Conservation (phyloP, 441 rosid species). For the Gossypium gossypioides region DNA sequence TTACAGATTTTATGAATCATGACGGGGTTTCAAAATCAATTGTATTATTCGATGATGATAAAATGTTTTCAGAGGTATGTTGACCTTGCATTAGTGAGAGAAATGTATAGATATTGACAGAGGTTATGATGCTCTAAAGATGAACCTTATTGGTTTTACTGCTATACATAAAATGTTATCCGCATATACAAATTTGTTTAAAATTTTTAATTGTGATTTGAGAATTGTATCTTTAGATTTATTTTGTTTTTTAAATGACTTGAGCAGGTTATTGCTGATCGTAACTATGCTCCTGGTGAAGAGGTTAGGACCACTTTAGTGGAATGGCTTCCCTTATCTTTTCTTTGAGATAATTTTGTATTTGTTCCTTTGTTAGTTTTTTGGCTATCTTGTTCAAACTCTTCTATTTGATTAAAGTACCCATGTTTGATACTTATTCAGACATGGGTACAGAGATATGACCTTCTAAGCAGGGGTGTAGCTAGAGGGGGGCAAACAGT, state of each 20-base stretch:
- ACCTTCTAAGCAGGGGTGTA: neutral
- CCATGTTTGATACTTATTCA: neutral
- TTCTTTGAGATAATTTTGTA: neutral
- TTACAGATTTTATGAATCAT: conserved; percentile 87
- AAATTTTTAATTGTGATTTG: neutral
- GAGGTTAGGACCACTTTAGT: conserved; percentile 42
- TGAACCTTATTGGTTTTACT: neutral
- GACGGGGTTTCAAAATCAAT: conserved; percentile 60
- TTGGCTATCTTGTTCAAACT: neutral
- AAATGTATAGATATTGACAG: neutral
- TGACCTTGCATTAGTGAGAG: conserved; percentile 6
- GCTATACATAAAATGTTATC: neutral
- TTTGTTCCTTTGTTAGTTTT: neutral
- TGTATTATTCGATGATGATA: conserved; percentile 53
- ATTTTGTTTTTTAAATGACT: conserved; percentile 11
- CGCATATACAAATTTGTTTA: neutral
- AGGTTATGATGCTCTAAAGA: neutral
- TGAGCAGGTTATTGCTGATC: conserved; percentile 66
- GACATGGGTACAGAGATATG: neutral
- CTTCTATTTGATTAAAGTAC: neutral
- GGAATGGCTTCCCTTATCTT: neutral
- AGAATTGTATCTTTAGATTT: neutral
- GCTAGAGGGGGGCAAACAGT: no score
- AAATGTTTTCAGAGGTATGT: conserved; percentile 58
- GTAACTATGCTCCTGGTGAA: conserved; percentile 56